phyloP scores from a whole-genome alignment of 805 yeast genomes.

The Candida qinlingensis region DNA sequence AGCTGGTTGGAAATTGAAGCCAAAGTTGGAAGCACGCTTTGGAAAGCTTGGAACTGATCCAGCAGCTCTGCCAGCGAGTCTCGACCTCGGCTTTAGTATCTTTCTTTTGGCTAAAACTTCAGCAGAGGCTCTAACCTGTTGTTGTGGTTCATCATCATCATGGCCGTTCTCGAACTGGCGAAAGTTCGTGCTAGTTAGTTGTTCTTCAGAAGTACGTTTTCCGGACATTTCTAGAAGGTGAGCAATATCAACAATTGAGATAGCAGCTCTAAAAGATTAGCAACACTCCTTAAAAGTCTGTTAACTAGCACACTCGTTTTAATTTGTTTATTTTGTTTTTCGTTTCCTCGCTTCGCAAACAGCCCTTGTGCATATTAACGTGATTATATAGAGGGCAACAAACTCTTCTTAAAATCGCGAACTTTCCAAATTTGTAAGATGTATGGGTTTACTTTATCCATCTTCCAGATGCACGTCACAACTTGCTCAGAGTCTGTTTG shows the following conservation, averaged over 20 bases:
- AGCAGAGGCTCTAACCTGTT: constrained; percentile 46
- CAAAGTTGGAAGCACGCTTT: constrained; percentile 5
- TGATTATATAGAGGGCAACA: background rate
- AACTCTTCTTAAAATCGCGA: background rate
- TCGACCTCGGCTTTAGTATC: constrained; percentile 54
- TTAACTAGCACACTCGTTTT: background rate
- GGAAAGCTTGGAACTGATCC: background rate
- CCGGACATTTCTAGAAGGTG: constrained; percentile 38
- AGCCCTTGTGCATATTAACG: background rate
- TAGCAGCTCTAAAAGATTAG: background rate
- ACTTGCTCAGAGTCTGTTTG: too few species aligned
- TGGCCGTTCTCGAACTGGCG: constrained; percentile 29
- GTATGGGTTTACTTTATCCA: background rate
- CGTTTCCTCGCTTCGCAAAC: background rate
- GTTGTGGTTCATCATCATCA: constrained; percentile 29
- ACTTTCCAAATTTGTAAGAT: background rate
- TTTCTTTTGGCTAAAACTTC: constrained; percentile 63
- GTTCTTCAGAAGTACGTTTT: constrained; percentile 64
- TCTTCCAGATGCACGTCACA: background rate
- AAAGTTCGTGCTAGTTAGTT: constrained; percentile 51
- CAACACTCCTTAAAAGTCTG: background rate
- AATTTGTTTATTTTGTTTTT: too few species aligned
- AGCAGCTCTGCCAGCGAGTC: constrained; percentile 24
- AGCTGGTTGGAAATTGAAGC: constrained; percentile 6
- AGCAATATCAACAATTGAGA: background rate